These are phyloP conservation scores for Aspergillus nidulans DNA, from an alignment of 495 filamentous ascomycete species.

Conservation along the genomic window DNA sequence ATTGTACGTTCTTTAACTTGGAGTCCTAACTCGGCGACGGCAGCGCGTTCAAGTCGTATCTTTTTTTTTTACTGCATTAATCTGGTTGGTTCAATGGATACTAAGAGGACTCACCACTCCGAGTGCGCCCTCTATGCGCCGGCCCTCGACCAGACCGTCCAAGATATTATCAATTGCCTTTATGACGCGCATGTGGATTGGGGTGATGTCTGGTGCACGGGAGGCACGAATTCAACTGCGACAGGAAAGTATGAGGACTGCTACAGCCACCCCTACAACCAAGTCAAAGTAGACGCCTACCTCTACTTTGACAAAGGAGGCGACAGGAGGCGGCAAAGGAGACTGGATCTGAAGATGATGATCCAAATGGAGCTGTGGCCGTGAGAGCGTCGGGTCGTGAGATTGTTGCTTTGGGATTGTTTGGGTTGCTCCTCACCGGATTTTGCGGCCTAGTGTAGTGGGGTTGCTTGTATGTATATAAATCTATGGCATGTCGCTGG, in stretches of 20 bases:
- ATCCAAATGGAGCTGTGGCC: neutral
- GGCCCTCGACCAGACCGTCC: conserved; percentile 18
- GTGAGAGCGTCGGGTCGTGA: neutral
- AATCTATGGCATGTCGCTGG: neutral
- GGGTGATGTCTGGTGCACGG: conserved; percentile 28
- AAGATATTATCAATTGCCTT: conserved; percentile 22
- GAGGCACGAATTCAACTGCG: conserved; percentile 23
- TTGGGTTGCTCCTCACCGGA: neutral
- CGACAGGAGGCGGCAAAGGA: neutral
- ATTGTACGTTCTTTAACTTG: no score
- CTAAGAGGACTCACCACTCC: conserved; percentile 25
- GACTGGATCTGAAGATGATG: neutral
- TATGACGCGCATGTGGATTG: conserved; percentile 26
- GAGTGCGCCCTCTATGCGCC: conserved; percentile 34
- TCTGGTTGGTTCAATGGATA: no score
- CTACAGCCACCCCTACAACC: neutral
- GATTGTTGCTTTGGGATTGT: neutral
- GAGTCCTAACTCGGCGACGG: no score
- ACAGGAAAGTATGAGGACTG: conserved; percentile 9
- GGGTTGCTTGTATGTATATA: no score
- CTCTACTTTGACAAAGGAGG: neutral
- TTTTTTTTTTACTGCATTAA: no score
- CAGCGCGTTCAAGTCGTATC: no score
- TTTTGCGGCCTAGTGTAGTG: neutral
- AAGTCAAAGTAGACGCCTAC: neutral